Percentiles rank a stretch among this genome's conserved stretches.
These are phyloP conservation scores for Chimonanthus salicifolius DNA, from an alignment of 164 flowering plant genomes.

Conservation along the genomic window DNA sequence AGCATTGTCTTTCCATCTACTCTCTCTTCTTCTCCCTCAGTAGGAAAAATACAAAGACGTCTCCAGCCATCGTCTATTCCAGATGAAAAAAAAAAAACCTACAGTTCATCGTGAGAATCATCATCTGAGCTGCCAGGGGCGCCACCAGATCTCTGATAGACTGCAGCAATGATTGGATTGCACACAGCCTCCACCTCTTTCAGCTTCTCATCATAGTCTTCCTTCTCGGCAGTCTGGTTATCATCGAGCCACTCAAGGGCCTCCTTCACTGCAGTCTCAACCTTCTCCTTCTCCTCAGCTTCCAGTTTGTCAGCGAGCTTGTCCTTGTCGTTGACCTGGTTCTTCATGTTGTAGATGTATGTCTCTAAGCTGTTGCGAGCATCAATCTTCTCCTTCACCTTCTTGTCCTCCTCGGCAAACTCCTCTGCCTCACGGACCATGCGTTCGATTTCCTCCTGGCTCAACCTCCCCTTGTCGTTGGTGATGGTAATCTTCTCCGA, in stretches of 20 bases:
- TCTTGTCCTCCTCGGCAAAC: conserved; percentile 86
- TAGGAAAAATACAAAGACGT: not conserved
- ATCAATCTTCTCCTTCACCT: conserved; percentile 81
- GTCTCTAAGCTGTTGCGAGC: conserved; percentile 80
- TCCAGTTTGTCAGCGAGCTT: conserved; percentile 86
- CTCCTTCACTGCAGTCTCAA: conserved; percentile 68
- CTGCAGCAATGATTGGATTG: conserved; percentile 76
- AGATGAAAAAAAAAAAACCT: not conserved
- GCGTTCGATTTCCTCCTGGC: conserved; percentile 80
- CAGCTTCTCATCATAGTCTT: conserved; percentile 77
- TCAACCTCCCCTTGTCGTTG: conserved; percentile 73
- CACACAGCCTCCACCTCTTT: conserved; percentile 85
- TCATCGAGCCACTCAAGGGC: conserved; percentile 83
- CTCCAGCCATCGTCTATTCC: not conserved
- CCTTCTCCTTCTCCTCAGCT: conserved; percentile 78
- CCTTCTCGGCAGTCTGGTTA: conserved; percentile 80
- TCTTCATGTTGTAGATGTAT: conserved; percentile 77
- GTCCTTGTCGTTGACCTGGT: conserved; percentile 76
- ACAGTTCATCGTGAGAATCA: conserved; percentile 71
- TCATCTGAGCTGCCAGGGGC: conserved; percentile 54
- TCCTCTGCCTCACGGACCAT: conserved; percentile 88
- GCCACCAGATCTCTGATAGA: conserved; percentile 78
- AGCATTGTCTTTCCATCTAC: not conserved
- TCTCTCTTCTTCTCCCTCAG: not conserved
- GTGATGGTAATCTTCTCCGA: conserved; percentile 84